phyloP scores from a whole-genome alignment of 2,329 filamentous ascomycete genomes.

The Sporothrix luriei region DNA sequence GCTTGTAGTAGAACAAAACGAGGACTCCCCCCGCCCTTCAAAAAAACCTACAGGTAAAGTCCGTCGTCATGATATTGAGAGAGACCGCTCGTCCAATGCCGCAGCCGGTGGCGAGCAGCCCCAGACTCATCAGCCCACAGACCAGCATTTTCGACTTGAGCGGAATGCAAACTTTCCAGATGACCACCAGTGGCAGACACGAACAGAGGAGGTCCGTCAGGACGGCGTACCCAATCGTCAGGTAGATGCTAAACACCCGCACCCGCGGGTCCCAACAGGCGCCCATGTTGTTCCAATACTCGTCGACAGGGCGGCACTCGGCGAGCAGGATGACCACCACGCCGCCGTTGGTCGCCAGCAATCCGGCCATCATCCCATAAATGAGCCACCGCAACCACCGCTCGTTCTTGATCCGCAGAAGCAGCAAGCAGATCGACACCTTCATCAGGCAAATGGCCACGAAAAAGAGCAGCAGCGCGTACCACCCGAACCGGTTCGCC shows the following conservation, averaged over 20 bases:
- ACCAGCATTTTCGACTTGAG: slow-evolving; percentile 41
- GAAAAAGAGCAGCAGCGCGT: slow-evolving; percentile 48
- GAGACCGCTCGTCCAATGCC: slow-evolving; percentile 39
- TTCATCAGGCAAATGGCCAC: slow-evolving; percentile 47
- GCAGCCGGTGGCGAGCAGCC: slow-evolving; percentile 39
- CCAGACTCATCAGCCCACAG: slow-evolving; percentile 44
- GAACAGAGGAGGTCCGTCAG: slow-evolving; percentile 40
- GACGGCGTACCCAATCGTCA: slow-evolving; percentile 41
- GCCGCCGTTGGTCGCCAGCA: slow-evolving; percentile 42
- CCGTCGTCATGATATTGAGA: slow-evolving; percentile 37
- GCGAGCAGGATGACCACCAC: slow-evolving; percentile 43
- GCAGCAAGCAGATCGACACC: slow-evolving; percentile 47
- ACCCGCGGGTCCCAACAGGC: slow-evolving; percentile 42
- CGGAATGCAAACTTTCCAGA: slow-evolving; percentile 43
- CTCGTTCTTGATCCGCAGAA: slow-evolving; percentile 48
- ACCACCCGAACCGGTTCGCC: slow-evolving; percentile 46
- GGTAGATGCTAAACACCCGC: slow-evolving; percentile 44
- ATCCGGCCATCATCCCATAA: slow-evolving; percentile 42
- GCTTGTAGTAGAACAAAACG: background rate
- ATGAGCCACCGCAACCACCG: slow-evolving; percentile 41
- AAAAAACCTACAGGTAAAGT: slow-evolving; percentile 39
- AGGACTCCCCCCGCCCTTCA: no score
- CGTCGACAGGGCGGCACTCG: slow-evolving; percentile 41
- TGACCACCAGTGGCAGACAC: slow-evolving; percentile 41
- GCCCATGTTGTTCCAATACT: slow-evolving; percentile 42